These are phyloP conservation scores for Cladophialophora bantiana DNA, from an alignment of 2,329 filamentous ascomycete genomes.

Conservation along the genomic window DNA sequence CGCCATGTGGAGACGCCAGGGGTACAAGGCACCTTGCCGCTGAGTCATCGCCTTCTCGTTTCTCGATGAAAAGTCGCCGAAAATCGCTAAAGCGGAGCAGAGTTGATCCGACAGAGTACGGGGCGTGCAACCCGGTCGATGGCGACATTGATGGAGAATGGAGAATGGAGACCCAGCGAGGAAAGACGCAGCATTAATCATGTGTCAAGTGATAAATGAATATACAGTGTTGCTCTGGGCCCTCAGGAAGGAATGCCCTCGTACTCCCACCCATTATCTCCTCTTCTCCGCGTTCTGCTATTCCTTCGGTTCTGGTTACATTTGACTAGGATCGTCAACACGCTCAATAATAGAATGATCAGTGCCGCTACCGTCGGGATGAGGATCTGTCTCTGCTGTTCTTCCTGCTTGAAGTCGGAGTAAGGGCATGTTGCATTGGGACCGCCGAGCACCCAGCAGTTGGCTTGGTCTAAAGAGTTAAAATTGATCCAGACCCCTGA, in stretches of 20 bases:
- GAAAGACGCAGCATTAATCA: neutral
- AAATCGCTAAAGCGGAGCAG: slow-evolving; percentile 14
- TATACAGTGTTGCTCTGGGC: neutral
- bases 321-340: slow-evolving; percentile 68
- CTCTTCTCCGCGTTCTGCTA: slow-evolving; percentile 58
- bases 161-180: neutral
- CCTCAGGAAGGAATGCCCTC: slow-evolving; percentile 67
- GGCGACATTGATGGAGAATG: neutral
- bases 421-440: slow-evolving; percentile 67
- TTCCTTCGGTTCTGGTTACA: slow-evolving; percentile 67
- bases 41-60: slow-evolving; percentile 17
- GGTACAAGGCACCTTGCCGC: neutral
- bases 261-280: slow-evolving; percentile 68
- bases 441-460: slow-evolving; percentile 68
- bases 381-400: slow-evolving; percentile 59
- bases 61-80: slow-evolving; percentile 29
- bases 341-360: slow-evolving; percentile 67
- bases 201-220: too few relatives aligned
- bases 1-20: neutral
- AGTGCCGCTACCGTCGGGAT: slow-evolving; percentile 69
- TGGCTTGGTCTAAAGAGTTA: slow-evolving; percentile 63
- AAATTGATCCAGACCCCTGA: slow-evolving; percentile 64
- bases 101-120: slow-evolving; percentile 12
- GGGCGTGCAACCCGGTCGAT: neutral
- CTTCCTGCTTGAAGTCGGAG: slow-evolving; percentile 50